These are phyloP conservation scores for Lathyrus oleraceus DNA, from an alignment of 306 rosid species.

Conservation along the genomic window DNA sequence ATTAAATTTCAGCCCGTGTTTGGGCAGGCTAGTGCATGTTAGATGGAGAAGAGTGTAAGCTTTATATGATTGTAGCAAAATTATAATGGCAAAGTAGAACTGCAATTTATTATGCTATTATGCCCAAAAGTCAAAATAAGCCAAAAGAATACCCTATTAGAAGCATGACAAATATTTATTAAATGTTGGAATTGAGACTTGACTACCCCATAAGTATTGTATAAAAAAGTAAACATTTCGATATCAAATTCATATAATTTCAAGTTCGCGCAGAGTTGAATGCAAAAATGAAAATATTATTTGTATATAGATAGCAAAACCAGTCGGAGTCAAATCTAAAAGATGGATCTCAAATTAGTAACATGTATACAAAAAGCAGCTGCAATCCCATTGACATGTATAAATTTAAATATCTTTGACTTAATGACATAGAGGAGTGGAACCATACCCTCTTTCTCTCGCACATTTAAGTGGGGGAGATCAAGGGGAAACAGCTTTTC, in stretches of 20 bases:
- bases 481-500: slow-evolving; percentile 12
- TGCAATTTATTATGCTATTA: background rate
- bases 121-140: slow-evolving; percentile 6
- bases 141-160: slow-evolving; percentile 14
- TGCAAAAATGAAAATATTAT: slow-evolving; percentile 1
- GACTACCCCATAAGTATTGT: background rate
- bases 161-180: background rate
- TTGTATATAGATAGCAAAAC: background rate
- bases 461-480: background rate
- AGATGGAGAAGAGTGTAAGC: slow-evolving; percentile 24
- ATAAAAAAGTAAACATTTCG: slow-evolving; percentile 8
- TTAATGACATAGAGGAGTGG: background rate
- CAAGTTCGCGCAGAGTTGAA: background rate
- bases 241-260: slow-evolving; percentile 20
- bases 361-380: slow-evolving; percentile 6
- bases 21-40: background rate
- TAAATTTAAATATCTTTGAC: slow-evolving; percentile 5
- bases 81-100: slow-evolving; percentile 8
- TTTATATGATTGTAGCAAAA: slow-evolving; percentile 1
- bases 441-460: slow-evolving; percentile 5
- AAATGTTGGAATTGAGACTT: background rate
- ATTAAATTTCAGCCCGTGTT: background rate
- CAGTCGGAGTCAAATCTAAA: slow-evolving; percentile 7
- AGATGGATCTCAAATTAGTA: slow-evolving; percentile 15
- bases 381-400: slow-evolving; percentile 8